A percentile compares a stretch with the other conserved stretches of the same genome.
These are phyloP conservation scores for Clonostachys byssicola DNA, from an alignment of 2,329 filamentous ascomycete genomes.

Conservation along the genomic window DNA sequence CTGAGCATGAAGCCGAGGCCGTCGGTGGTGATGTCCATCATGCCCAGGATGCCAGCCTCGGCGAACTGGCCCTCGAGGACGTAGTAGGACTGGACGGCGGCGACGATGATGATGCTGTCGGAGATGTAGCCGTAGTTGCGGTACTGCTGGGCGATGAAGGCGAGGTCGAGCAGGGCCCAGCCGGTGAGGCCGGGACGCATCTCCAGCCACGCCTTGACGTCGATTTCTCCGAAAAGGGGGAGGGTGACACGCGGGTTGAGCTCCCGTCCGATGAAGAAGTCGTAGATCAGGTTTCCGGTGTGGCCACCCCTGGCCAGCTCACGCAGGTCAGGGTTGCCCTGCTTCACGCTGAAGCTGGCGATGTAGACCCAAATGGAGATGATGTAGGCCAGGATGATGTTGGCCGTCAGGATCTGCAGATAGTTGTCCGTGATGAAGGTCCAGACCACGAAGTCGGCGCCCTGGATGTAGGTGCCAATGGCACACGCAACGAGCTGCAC, in stretches of 20 bases:
- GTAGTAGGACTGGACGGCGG: slow-evolving; percentile 75
- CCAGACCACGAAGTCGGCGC: slow-evolving; percentile 83
- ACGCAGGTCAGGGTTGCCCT: slow-evolving; percentile 65
- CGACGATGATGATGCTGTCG: slow-evolving; percentile 80
- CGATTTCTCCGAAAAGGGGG: slow-evolving; percentile 77
- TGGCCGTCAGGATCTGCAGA: slow-evolving; percentile 77
- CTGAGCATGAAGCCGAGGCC: slow-evolving; percentile 94
- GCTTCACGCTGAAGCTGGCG: slow-evolving; percentile 75
- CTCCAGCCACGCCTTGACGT: slow-evolving; percentile 88
- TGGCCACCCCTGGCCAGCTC: slow-evolving; percentile 80
- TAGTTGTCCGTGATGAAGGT: slow-evolving; percentile 92
- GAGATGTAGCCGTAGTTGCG: slow-evolving; percentile 77
- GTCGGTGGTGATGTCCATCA: slow-evolving; percentile 90
- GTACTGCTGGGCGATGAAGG: slow-evolving; percentile 86
- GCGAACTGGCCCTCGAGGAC: slow-evolving; percentile 81
- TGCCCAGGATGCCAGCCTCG: slow-evolving; percentile 85
- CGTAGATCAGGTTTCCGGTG: slow-evolving; percentile 82
- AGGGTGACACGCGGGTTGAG: slow-evolving; percentile 82
- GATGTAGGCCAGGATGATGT: slow-evolving; percentile 69
- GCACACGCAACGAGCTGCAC: slow-evolving; percentile 67
- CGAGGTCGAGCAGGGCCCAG: slow-evolving; percentile 81
- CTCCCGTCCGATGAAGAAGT: slow-evolving; percentile 96
- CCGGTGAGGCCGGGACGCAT: slow-evolving; percentile 85
- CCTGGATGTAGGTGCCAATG: slow-evolving; percentile 71
- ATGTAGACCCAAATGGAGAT: slow-evolving; percentile 81